Conservation (phyloP, 1,284 basidiomycete species). For the Fomitopsis schrenkii region DNA sequence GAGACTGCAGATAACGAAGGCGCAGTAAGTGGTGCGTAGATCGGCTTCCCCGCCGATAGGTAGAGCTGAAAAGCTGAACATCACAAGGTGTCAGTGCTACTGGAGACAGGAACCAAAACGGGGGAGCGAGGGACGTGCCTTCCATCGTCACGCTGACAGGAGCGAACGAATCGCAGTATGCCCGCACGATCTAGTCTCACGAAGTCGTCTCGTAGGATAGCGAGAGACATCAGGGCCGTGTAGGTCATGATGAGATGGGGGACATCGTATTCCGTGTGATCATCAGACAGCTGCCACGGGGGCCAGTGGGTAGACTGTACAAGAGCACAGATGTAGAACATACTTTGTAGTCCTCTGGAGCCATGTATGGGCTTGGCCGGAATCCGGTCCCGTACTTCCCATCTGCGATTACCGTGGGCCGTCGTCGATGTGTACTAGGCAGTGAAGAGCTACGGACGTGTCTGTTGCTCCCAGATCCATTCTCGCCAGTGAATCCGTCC, state of each 20-base stretch:
- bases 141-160: conserved; percentile 78
- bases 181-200: conserved; percentile 60
- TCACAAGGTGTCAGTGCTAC: no score
- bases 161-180: conserved; percentile 56
- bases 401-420: conserved; percentile 28
- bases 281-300: neutral
- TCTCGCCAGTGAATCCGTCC: conserved; percentile 66
- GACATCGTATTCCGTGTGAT: conserved; percentile 49
- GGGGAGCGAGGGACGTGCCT: conserved; percentile 47
- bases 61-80: conserved; percentile 69
- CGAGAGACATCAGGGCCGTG: conserved; percentile 76
- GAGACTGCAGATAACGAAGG: conserved; percentile 78
- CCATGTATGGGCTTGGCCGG: conserved; percentile 70
- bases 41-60: conserved; percentile 68
- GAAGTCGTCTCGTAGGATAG: conserved; percentile 82
- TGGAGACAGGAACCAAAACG: neutral
- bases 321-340: conserved; percentile 4
- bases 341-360: conserved; percentile 22
- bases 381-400: conserved; percentile 68
- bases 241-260: conserved; percentile 94
- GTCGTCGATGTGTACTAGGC: neutral
- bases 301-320: neutral
- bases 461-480: conserved; percentile 89
- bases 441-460: conserved; percentile 33
- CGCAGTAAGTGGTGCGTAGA: conserved; percentile 85